phyloP scores from a whole-genome alignment of 2,329 filamentous ascomycete genomes.

The Trichothecium sympodiale region DNA sequence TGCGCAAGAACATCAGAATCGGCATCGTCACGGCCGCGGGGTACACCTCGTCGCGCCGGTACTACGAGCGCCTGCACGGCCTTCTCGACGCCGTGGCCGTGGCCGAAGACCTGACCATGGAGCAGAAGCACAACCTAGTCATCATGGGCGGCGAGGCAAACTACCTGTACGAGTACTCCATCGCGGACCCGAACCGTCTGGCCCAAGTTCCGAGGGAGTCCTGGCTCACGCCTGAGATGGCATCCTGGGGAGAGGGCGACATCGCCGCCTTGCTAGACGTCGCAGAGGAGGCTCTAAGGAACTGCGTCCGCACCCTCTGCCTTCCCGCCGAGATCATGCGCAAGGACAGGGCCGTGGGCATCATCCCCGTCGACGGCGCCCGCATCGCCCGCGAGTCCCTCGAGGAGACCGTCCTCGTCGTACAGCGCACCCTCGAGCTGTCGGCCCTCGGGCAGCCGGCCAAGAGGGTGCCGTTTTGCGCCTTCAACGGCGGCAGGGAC shows the following conservation, averaged over 20 bases:
- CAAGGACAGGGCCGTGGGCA: slow-evolving; percentile 79
- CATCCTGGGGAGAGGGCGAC: slow-evolving; percentile 62
- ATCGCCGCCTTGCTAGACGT: slow-evolving; percentile 77
- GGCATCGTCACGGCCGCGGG: slow-evolving; percentile 96
- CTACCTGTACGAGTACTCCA: slow-evolving; percentile 77
- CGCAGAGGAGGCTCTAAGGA: slow-evolving; percentile 71
- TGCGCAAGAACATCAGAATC: slow-evolving; percentile 69
- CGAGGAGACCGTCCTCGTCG: slow-evolving; percentile 90
- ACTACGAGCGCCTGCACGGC: slow-evolving; percentile 79
- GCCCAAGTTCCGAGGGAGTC: slow-evolving; percentile 51
- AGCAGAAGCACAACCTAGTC: slow-evolving; percentile 68
- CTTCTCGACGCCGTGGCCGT: slow-evolving; percentile 67
- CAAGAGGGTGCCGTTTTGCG: slow-evolving; percentile 76
- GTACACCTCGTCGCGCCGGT: slow-evolving; percentile 77
- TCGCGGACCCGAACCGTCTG: slow-evolving; percentile 52
- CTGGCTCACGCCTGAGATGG: slow-evolving; percentile 74
- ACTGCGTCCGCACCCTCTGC: slow-evolving; percentile 69
- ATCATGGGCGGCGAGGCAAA: slow-evolving; percentile 95
- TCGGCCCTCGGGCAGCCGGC: slow-evolving; percentile 26
- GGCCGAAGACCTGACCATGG: slow-evolving; percentile 45
- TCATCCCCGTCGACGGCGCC: slow-evolving; percentile 50
- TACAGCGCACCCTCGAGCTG: slow-evolving; percentile 88
- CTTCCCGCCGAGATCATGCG: slow-evolving; percentile 72
- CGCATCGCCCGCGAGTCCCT: slow-evolving; percentile 79
- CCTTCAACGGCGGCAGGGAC: slow-evolving; percentile 95